These are phyloP conservation scores for Xylaria cubensis DNA, from an alignment of 495 filamentous ascomycete genomes.

Conservation along the genomic window DNA sequence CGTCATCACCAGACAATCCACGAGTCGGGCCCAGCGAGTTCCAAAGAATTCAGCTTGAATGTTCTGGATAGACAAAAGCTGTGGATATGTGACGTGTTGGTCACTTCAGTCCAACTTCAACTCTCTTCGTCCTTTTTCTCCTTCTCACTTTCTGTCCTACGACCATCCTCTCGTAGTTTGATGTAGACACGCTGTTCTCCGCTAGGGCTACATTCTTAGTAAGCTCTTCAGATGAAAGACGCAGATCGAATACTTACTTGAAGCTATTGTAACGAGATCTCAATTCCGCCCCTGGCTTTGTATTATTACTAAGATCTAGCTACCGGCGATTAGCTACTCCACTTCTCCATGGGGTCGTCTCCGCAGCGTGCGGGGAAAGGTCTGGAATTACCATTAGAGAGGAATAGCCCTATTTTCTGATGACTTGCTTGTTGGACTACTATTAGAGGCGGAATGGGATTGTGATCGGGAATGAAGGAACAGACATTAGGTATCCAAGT, in stretches of 20 bases:
- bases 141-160: not conserved
- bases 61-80: not conserved
- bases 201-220: not conserved
- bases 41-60: not conserved
- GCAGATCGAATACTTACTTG: not conserved
- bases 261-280: conserved; percentile 9
- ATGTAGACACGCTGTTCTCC: not conserved
- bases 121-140: not conserved
- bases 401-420: not conserved
- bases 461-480: not conserved
- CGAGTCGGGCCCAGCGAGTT: not conserved
- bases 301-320: not conserved
- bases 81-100: not conserved
- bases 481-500: not conserved
- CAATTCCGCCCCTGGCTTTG: not conserved
- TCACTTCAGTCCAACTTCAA: not conserved
- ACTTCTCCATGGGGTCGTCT: conserved; percentile 14
- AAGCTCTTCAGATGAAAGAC: not conserved
- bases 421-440: not conserved
- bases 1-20: conserved; percentile 16
- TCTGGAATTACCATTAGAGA: not conserved
- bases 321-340: conserved; percentile 5
- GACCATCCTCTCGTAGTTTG: conserved; percentile 11
- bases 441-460: not conserved
- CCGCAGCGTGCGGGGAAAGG: conserved; percentile 10